These are phyloP conservation scores for Metschnikowia proteae DNA, from an alignment of 805 yeast species.

Conservation along the genomic window DNA sequence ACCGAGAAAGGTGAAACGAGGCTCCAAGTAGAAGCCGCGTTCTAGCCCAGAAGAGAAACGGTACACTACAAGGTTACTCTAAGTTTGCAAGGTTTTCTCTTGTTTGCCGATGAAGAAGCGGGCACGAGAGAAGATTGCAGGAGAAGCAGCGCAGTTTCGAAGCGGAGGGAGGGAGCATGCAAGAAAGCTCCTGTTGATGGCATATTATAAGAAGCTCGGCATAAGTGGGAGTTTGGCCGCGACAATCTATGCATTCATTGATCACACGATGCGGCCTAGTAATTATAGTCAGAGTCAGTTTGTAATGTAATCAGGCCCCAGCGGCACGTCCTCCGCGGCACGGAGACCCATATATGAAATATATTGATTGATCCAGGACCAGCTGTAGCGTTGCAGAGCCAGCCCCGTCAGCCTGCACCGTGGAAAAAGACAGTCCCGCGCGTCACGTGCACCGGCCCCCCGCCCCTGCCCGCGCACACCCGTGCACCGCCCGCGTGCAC, in stretches of 20 bases:
- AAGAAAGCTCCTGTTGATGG: constrained; percentile 1
- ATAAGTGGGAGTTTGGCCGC: constrained; percentile 1
- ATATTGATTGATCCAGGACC: not conserved
- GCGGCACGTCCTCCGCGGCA: constrained; percentile 3
- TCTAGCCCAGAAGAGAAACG: constrained; percentile 1
- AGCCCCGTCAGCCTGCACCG: not conserved
- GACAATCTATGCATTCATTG: constrained; percentile 5
- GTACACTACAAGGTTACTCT: not conserved
- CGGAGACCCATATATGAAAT: constrained; percentile 3
- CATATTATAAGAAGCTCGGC: constrained; percentile 4
- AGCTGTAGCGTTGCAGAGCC: too few species aligned
- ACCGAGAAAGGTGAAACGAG: constrained; percentile 55
- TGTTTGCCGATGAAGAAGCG: constrained; percentile 1
- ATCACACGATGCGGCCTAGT: constrained; percentile 5
- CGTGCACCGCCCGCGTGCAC: constrained; percentile 1
- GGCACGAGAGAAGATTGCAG: constrained; percentile 1
- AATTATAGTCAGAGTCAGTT: constrained; percentile 5
- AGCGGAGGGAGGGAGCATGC: not conserved
- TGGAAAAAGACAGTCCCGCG: not conserved
- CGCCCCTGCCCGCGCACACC: not conserved
- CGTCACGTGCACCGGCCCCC: not conserved
- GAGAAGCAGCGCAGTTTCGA: not conserved
- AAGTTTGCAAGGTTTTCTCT: not conserved
- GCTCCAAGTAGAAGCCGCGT: constrained; percentile 33
- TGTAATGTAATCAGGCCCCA: constrained; percentile 5